Percentiles rank a stretch among this genome's conserved stretches.
Evolutionary conservation across 2,329 filamentous ascomycete species (phyloP).

Genomic region (Blastomyces gilchristii): DNA sequence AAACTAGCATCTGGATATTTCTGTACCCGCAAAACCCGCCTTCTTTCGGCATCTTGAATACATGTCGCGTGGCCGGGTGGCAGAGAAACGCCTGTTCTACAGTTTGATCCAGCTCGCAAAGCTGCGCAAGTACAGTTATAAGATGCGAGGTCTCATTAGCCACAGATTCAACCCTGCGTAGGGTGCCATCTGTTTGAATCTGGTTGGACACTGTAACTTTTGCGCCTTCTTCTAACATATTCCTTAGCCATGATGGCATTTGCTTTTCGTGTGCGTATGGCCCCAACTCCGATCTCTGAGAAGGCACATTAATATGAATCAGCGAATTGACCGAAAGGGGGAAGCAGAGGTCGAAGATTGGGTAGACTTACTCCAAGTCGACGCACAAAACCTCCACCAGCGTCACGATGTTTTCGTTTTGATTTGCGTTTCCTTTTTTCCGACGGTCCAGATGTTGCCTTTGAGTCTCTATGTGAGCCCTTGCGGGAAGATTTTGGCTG

Average conservation of each 20-base stretch:
- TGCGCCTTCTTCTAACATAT: constrained; percentile 51
- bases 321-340: neutral
- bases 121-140: constrained; percentile 51
- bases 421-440: constrained; percentile 20
- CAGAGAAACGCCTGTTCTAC: constrained; percentile 71
- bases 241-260: constrained; percentile 61
- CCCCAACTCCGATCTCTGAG: constrained; percentile 53
- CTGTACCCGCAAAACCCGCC: constrained; percentile 91
- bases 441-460: constrained; percentile 19
- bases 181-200: constrained; percentile 35
- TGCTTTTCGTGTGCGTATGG: constrained; percentile 61
- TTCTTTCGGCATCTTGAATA: constrained; percentile 72
- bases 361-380: constrained; percentile 20
- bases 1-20: constrained; percentile 85
- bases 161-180: constrained; percentile 33
- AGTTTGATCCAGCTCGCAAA: constrained; percentile 54
- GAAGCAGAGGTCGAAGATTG: neutral
- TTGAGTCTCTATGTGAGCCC: constrained; percentile 24
- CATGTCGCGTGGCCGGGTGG: constrained; percentile 61
- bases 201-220: constrained; percentile 46
- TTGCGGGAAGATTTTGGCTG: constrained; percentile 15
- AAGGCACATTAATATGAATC: neutral
- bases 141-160: constrained; percentile 45
- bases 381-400: constrained; percentile 9
- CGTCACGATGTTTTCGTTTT: constrained; percentile 9